Conservation (phyloP, 1,284 basidiomycete species). For the Moesziomyces sp. region DNA sequence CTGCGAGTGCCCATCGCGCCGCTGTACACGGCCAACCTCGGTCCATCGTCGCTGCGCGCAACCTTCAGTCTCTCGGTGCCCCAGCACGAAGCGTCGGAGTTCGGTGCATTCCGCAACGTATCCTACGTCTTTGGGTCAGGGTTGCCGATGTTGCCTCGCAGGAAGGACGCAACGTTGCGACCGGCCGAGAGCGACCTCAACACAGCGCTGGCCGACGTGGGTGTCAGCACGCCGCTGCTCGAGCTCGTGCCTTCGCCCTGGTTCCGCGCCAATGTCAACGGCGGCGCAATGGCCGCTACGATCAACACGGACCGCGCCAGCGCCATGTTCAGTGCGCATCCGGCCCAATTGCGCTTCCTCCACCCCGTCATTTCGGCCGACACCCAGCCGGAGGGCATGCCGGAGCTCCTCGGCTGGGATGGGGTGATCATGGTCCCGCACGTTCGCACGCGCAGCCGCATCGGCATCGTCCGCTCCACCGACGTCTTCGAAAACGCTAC, state of each 20-base stretch:
- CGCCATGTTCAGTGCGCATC: conserved; percentile 8
- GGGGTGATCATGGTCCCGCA: conserved; percentile 16
- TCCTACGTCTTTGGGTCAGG: conserved; percentile 3
- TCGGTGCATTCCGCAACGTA: conserved; percentile 11
- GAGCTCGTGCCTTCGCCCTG: conserved; percentile 20
- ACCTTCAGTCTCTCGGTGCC: conserved; percentile 22
- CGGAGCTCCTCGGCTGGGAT: conserved; percentile 4
- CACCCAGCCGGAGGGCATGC: not conserved
- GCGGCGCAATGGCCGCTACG: not conserved
- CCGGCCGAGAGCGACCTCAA: conserved; percentile 3
- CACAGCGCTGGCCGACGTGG: conserved; percentile 9
- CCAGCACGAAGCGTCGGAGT: not conserved
- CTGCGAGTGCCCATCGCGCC: conserved; percentile 13
- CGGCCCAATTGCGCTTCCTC: conserved; percentile 10
- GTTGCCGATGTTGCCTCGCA: conserved; percentile 5
- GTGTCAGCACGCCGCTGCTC: conserved; percentile 6
- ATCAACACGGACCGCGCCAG: conserved; percentile 1
- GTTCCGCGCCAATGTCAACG: conserved; percentile 3
- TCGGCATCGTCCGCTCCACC: conserved; percentile 10
- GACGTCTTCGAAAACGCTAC: conserved; percentile 10
- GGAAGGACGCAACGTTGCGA: not conserved
- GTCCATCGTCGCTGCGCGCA: conserved; percentile 12
- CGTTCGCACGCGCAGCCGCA: conserved; percentile 9
- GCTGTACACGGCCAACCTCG: conserved; percentile 12
- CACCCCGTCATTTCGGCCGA: not conserved